phyloP scores from a whole-genome alignment of 768 basidiomycete species.

The Boletellus ananas region DNA sequence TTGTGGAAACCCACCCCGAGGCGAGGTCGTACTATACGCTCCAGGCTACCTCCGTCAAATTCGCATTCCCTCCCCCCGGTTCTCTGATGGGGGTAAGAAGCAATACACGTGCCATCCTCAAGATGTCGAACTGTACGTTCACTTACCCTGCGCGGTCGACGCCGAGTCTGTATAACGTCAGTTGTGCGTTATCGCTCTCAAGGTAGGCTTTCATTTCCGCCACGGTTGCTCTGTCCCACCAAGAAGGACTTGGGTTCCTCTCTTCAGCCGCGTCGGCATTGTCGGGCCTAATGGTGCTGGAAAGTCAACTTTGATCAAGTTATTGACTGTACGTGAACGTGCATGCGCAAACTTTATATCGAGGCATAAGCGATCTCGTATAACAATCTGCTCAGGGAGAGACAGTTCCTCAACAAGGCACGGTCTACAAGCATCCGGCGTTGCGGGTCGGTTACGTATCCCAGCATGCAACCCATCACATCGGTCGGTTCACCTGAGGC shows the following conservation, averaged over 20 bases:
- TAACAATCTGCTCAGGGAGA: constrained; percentile 59
- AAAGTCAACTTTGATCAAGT: constrained; percentile 93
- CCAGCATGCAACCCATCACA: constrained; percentile 97
- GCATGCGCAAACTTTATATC: constrained; percentile 1
- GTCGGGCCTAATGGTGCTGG: constrained; percentile 94
- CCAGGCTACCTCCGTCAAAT: constrained; percentile 88
- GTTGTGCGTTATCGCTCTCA: constrained; percentile 90
- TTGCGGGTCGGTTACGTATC: constrained; percentile 96
- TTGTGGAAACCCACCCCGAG: constrained; percentile 87
- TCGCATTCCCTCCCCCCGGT: constrained; percentile 93
- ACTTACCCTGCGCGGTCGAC: constrained; percentile 82
- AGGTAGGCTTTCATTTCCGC: constrained; percentile 47
- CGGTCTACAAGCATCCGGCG: constrained; percentile 91
- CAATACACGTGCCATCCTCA: constrained; percentile 93
- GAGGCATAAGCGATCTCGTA: constrained; percentile 8
- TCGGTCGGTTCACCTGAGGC: constrained; percentile 45
- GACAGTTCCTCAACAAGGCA: constrained; percentile 84
- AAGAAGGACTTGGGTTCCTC: constrained; percentile 20
- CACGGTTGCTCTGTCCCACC: constrained; percentile 14
- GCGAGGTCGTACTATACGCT: constrained; percentile 97
- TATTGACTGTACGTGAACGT: constrained; percentile 64
- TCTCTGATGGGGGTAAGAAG: constrained; percentile 96
- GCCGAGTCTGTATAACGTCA: constrained; percentile 84
- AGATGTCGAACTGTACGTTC: constrained; percentile 87
- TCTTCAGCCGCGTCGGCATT: constrained; percentile 79